Evolutionary conservation across 75 land plant genomes (phyloP).

Genomic region (Azolla pinnata): DNA sequence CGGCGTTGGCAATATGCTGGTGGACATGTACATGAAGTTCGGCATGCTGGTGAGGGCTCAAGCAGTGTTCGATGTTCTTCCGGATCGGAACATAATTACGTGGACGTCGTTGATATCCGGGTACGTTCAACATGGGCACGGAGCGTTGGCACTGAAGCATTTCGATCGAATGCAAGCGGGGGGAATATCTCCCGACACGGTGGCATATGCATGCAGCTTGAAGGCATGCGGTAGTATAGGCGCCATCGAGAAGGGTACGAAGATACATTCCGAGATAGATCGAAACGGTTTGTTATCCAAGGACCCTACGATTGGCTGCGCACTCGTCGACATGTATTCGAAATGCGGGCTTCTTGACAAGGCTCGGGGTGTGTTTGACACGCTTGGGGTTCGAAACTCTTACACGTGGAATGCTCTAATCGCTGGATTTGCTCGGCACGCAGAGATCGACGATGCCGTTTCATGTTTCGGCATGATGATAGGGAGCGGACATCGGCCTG

Average conservation of each 20-base stretch:
- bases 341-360: slow-evolving; percentile 41
- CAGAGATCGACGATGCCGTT: slow-evolving; percentile 32
- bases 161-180: slow-evolving; percentile 35
- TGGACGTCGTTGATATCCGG: slow-evolving; percentile 67
- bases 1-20: slow-evolving; percentile 5
- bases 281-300: slow-evolving; percentile 27
- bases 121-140: slow-evolving; percentile 37
- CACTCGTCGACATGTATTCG: slow-evolving; percentile 51
- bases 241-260: slow-evolving; percentile 41
- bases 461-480: slow-evolving; percentile 40
- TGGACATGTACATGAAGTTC: slow-evolving; percentile 33
- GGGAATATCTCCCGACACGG: slow-evolving; percentile 27
- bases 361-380: slow-evolving; percentile 28
- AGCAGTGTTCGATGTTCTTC: slow-evolving; percentile 35
- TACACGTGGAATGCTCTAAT: slow-evolving; percentile 58
- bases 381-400: slow-evolving; percentile 31
- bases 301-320: slow-evolving; percentile 31
- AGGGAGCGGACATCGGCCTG: slow-evolving; percentile 26
- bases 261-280: slow-evolving; percentile 35
- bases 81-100: slow-evolving; percentile 37
- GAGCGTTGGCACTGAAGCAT: slow-evolving; percentile 37
- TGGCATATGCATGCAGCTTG: slow-evolving; percentile 41
- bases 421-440: slow-evolving; percentile 43
- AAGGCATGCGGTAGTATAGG: slow-evolving; percentile 40
- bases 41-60: slow-evolving; percentile 27